phyloP scores from a whole-genome alignment of 306 rosid species.

The Amphicarpaea edgeworthii region DNA sequence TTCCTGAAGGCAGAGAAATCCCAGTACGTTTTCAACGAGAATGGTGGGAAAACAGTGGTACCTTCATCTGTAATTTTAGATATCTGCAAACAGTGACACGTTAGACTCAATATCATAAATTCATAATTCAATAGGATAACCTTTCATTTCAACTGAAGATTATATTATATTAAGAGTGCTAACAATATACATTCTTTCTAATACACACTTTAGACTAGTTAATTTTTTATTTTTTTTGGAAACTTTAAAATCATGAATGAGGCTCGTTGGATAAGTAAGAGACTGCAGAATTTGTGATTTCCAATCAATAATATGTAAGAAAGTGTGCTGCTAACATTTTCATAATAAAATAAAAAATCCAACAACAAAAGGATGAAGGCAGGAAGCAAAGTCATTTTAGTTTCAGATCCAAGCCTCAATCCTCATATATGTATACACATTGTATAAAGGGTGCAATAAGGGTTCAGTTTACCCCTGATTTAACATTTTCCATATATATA shows the following conservation, averaged over 20 bases:
- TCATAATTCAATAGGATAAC: slow-evolving; percentile 1
- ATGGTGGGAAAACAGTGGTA: slow-evolving; percentile 68
- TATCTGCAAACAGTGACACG: slow-evolving; percentile 61
- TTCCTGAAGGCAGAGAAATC: slow-evolving; percentile 79
- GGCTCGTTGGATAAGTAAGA: neutral
- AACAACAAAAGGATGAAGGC: slow-evolving; percentile 24
- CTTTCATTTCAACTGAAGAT: slow-evolving; percentile 8
- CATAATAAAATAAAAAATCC: slow-evolving; percentile 15
- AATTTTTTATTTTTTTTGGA: neutral
- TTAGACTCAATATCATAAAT: slow-evolving; percentile 20
- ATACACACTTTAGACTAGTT: neutral
- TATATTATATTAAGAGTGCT: neutral
- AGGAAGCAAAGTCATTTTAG: slow-evolving; percentile 17
- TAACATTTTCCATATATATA: slow-evolving; percentile 18
- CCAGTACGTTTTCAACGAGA: slow-evolving; percentile 89
- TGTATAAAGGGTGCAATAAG: neutral
- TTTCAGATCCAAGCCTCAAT: slow-evolving; percentile 13
- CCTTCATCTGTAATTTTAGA: slow-evolving; percentile 85
- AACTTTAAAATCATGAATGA: neutral
- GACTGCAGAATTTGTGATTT: neutral
- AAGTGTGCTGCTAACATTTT: neutral
- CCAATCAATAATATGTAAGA: neutral
- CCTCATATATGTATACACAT: neutral
- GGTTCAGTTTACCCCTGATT: neutral
- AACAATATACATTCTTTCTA: neutral